These are phyloP conservation scores for Candida sithepensis DNA, from an alignment of 805 yeast genomes.

Conservation along the genomic window DNA sequence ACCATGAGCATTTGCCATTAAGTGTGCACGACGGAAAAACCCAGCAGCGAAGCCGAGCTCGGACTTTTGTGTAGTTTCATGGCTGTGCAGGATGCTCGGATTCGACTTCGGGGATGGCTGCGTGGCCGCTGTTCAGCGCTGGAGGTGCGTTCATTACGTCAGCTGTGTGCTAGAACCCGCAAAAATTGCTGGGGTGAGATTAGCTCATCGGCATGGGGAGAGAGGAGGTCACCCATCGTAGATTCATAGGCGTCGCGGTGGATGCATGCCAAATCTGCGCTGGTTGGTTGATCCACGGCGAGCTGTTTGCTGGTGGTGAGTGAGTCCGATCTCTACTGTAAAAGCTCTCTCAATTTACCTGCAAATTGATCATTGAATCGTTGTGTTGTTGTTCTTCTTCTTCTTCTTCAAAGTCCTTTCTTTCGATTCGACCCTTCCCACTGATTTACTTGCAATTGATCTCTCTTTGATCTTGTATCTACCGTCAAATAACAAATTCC, in stretches of 20 bases:
- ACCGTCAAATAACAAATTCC: neutral
- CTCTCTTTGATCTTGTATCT: neutral
- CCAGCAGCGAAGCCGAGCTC: constrained; percentile 1
- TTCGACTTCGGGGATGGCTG: constrained; percentile 1
- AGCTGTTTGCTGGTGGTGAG: too few species aligned
- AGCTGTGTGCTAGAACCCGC: neutral
- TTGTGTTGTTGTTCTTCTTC: too few species aligned
- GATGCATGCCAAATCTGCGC: neutral
- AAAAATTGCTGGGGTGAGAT: neutral
- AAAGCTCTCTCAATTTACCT: neutral
- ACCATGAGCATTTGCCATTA: too few species aligned
- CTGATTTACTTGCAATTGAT: neutral
- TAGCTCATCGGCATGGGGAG: neutral
- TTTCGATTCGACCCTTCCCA: neutral
- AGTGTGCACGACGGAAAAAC: neutral
- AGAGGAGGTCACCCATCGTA: neutral
- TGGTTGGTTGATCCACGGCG: neutral
- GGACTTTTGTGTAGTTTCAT: neutral
- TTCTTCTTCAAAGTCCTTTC: too few species aligned
- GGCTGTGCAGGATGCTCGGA: neutral
- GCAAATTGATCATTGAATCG: neutral
- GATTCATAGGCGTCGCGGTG: too few species aligned
- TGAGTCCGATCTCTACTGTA: neutral
- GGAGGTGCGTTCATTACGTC: neutral
- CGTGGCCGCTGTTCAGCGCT: too few species aligned